These are phyloP conservation scores for Pseudocercospora pini-densiflorae DNA, from an alignment of 2,329 filamentous ascomycete species.

Conservation along the genomic window DNA sequence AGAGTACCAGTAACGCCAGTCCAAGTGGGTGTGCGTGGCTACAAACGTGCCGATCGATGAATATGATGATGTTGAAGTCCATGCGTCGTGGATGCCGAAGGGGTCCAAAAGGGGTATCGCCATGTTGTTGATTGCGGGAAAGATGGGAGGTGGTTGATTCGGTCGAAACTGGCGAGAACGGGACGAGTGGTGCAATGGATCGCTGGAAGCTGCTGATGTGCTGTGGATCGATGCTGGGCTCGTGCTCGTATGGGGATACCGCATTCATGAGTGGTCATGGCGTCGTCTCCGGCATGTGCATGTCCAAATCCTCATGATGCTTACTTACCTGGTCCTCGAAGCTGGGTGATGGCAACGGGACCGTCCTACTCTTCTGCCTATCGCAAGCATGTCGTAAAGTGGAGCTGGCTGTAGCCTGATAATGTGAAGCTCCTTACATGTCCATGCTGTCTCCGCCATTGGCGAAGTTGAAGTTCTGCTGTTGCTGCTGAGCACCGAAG, in stretches of 20 bases:
- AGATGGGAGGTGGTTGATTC: slow-evolving; percentile 16
- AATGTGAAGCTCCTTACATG: slow-evolving; percentile 43
- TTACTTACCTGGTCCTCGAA: slow-evolving; percentile 23
- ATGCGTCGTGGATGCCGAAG: slow-evolving; percentile 32
- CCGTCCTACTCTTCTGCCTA: slow-evolving; percentile 11
- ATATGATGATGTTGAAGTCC: slow-evolving; percentile 21
- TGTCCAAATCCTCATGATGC: slow-evolving; percentile 9
- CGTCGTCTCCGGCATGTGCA: slow-evolving; percentile 7
- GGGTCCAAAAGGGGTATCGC: slow-evolving; percentile 29
- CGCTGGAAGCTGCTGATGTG: slow-evolving; percentile 16
- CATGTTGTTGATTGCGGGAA: neutral
- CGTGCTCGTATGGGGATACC: slow-evolving; percentile 22
- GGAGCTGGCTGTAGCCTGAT: neutral
- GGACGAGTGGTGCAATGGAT: slow-evolving; percentile 13
- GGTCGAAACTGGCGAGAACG: slow-evolving; percentile 16
- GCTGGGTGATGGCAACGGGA: slow-evolving; percentile 11
- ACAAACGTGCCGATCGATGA: slow-evolving; percentile 4
- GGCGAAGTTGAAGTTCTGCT: slow-evolving; percentile 93
- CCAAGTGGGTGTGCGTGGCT: slow-evolving; percentile 9
- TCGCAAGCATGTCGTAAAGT: slow-evolving; percentile 7
- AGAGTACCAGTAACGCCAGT: slow-evolving; percentile 12
- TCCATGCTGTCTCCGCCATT: slow-evolving; percentile 76
- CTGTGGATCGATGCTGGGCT: slow-evolving; percentile 29
- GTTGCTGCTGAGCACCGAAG: slow-evolving; percentile 73
- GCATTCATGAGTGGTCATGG: slow-evolving; percentile 6